These are phyloP conservation scores for Parascedosporium putredinis DNA, from an alignment of 2,329 filamentous ascomycete species.

Conservation along the genomic window DNA sequence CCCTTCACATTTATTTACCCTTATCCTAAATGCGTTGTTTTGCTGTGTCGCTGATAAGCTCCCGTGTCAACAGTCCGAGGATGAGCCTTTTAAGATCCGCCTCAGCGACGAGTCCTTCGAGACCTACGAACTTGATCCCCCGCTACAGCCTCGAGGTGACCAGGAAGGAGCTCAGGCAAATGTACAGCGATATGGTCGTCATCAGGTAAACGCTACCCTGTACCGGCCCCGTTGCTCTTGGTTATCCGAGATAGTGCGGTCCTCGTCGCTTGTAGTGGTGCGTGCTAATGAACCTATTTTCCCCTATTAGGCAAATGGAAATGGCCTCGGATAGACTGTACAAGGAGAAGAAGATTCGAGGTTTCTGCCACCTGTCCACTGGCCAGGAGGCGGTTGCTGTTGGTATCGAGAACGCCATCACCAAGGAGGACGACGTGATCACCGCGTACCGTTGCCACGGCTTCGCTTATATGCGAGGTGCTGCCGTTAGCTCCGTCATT, in stretches of 20 bases:
- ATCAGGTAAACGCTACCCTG: constrained; percentile 67
- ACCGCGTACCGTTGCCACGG: constrained; percentile 99
- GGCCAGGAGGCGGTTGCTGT: constrained; percentile 96
- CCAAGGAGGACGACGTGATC: constrained; percentile 85
- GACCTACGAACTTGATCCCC: constrained; percentile 97
- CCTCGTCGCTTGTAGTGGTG: not conserved
- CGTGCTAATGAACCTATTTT: constrained; percentile 9
- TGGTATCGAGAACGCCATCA: constrained; percentile 93
- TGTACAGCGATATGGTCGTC: constrained; percentile 97
- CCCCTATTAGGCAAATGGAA: constrained; percentile 78
- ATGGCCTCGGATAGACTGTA: constrained; percentile 98
- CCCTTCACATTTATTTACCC: not conserved
- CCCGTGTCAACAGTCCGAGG: constrained; percentile 61
- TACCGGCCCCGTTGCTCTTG: not conserved
- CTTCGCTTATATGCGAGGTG: constrained; percentile 94
- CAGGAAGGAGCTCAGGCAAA: constrained; percentile 97
- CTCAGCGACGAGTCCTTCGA: constrained; percentile 99
- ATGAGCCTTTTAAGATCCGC: constrained; percentile 82
- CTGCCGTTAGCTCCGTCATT: constrained; percentile 81
- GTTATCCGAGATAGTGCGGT: not conserved
- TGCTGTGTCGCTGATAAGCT: not conserved
- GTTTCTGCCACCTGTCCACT: constrained; percentile 97
- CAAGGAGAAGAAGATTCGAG: constrained; percentile 99
- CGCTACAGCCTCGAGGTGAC: constrained; percentile 85
- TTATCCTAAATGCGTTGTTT: not conserved